Base-by-base conservation (phyloP, 768 basidiomycete species). In the Obba rivulosa region DNA sequence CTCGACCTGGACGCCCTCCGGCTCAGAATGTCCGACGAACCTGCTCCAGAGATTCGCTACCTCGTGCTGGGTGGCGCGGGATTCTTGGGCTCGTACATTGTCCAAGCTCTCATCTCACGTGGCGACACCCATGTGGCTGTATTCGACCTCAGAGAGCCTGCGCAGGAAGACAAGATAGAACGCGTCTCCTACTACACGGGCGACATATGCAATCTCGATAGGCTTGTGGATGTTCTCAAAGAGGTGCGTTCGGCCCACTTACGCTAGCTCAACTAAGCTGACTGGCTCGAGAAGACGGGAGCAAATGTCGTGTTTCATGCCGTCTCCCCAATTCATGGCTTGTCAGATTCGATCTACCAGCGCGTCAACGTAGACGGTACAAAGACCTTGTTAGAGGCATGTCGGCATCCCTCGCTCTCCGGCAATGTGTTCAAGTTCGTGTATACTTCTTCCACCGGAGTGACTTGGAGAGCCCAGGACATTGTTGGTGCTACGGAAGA, bases 361-460 rank as follows among this genome's bases (percentile, higher is more conserved):
- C 68, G 70, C 41, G 76, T 79, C 57, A 78, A 77, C 58, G 73
- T 79, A 8, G 57, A 69, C 22, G 75, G 73, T 0, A 77, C 76
- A 2, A 57, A 61, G 31, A 70, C 28, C 5, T 13, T 31, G 28
- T 13, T 31, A 5, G 28, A 31, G 28, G 28, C 28, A 7, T 31
- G 28, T 31, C 28, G 28, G 7, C 7, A 31, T 31, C 28, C 28
- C 5, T 31, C 28, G 28, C 28, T 31, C 28, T 31, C 69, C 8
- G 54, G 76, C 45, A 62, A 57, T 18, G 72, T 77, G 23, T 53
- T 47, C 17, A 70, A 74, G 50, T 65, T 79, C 43, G 75, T 78
- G 20, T 79, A 72, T 54, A 79, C 77, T n/a, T 68, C 66, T 18
- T 71, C 69, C 13, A 73, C 70, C 3, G 73, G 74, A 8, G 70